Evolutionary conservation across 495 filamentous ascomycete genomes (phyloP).

Genomic region (Penicillium fimorum): DNA sequence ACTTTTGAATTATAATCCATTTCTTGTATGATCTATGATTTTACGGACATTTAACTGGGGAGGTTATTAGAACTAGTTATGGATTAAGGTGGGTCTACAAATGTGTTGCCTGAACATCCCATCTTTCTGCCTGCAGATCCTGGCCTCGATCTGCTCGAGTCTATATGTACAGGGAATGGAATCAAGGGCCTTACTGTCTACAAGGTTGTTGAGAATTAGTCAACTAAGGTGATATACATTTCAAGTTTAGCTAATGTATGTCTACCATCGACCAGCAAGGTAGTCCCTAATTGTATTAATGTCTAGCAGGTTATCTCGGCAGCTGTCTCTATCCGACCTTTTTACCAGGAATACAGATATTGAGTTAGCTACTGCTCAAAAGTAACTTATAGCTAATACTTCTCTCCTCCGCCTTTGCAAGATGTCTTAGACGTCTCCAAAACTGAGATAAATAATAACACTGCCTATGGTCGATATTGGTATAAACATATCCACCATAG

Average conservation of each 20-base stretch:
- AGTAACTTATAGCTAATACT: background rate
- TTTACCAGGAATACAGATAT: constrained; percentile 2
- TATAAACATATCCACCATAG: background rate
- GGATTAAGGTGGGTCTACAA: background rate
- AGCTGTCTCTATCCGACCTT: background rate
- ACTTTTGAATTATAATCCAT: background rate
- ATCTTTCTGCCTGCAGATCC: background rate
- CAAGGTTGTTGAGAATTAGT: background rate
- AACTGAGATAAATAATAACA: background rate
- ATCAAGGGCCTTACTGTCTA: background rate
- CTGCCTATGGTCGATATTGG: background rate
- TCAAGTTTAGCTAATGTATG: background rate
- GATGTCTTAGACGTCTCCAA: background rate
- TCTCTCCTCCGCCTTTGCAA: background rate
- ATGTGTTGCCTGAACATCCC: background rate
- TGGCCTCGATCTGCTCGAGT: background rate
- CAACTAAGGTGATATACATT: background rate
- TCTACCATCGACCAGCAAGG: background rate
- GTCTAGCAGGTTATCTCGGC: background rate
- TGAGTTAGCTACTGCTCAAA: background rate
- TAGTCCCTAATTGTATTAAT: background rate
- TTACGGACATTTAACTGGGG: background rate
- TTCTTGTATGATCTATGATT: background rate
- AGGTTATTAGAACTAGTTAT: background rate
- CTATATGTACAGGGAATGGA: background rate